phyloP scores from a whole-genome alignment of 768 basidiomycete species.

The Piloderma croceum region DNA sequence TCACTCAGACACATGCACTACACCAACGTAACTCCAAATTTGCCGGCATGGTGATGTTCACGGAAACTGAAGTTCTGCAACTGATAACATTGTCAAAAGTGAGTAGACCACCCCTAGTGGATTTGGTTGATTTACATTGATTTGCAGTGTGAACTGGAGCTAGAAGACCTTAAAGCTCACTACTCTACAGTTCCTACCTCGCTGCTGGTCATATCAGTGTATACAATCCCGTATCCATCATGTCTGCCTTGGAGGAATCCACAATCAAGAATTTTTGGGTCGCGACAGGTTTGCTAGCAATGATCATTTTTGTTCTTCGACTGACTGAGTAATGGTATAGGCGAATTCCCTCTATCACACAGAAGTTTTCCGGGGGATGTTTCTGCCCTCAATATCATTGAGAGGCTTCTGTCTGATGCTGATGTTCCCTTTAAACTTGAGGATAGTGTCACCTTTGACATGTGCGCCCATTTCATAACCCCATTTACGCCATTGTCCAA shows the following conservation, averaged over 20 bases:
- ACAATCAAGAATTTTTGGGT: conserved; percentile 9
- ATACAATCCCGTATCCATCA: conserved; percentile 11
- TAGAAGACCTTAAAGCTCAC: conserved; percentile 9
- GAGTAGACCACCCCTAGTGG: conserved; percentile 3
- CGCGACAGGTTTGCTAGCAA: conserved; percentile 12
- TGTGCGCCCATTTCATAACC: conserved; percentile 8
- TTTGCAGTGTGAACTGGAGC: conserved; percentile 8
- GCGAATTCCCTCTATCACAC: conserved; percentile 10
- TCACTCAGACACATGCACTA: conserved; percentile 10
- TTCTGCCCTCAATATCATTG: conserved; percentile 7
- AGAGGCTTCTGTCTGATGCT: conserved; percentile 7
- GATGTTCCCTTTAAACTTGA: conserved; percentile 9
- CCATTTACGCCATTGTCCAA: conserved; percentile 5
- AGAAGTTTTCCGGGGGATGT: conserved; percentile 7
- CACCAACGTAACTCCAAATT: conserved; percentile 6
- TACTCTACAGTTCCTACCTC: conserved; percentile 10
- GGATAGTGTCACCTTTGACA: conserved; percentile 6
- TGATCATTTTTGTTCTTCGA: no score
- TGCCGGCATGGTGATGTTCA: conserved; percentile 14
- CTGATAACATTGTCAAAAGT: conserved; percentile 6
- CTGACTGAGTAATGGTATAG: no score
- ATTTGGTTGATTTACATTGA: conserved; percentile 3
- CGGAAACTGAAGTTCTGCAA: conserved; percentile 9
- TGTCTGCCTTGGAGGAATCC: conserved; percentile 7
- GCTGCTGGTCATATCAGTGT: conserved; percentile 10